Percentiles rank a stretch among this genome's conserved stretches.
Conservation (phyloP, 2,329 filamentous ascomycete genomes). For the Chrysoporthe cubensis region DNA sequence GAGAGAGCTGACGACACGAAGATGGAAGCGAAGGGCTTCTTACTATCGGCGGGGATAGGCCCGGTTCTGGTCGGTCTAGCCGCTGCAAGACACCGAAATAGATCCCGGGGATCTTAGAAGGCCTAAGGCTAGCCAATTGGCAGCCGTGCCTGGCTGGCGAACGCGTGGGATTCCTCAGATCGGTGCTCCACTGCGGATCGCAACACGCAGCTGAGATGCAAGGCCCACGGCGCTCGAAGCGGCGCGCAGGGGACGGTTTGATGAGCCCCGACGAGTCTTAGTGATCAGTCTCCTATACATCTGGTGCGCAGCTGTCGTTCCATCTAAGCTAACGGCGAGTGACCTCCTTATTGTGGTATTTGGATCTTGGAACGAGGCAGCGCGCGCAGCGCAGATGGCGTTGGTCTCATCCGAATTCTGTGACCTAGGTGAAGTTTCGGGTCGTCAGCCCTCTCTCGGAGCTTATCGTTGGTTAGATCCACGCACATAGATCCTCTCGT, state of each 20-base stretch:
- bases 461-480: background rate
- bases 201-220: no score
- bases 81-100: background rate
- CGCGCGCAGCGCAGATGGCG: no score
- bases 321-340: no score
- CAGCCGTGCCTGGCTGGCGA: background rate
- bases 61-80: background rate
- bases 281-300: no score
- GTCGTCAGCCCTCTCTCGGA: background rate
- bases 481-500: background rate
- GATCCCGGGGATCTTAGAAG: background rate
- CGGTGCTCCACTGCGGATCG: background rate
- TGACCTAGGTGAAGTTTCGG: conserved; percentile 18
- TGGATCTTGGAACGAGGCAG: no score
- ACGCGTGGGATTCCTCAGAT: background rate
- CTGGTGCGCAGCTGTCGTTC: no score
- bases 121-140: background rate
- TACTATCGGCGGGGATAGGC: background rate
- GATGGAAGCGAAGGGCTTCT: background rate
- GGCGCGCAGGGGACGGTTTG: no score
- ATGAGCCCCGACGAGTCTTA: no score
- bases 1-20: background rate
- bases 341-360: no score
- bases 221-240: no score
- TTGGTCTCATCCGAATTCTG: conserved; percentile 21